A percentile compares a stretch with the other conserved stretches of the same genome.
Evolutionary conservation across 805 yeast species (phyloP).

Genomic region (Wickerhamomyces queroliae): DNA sequence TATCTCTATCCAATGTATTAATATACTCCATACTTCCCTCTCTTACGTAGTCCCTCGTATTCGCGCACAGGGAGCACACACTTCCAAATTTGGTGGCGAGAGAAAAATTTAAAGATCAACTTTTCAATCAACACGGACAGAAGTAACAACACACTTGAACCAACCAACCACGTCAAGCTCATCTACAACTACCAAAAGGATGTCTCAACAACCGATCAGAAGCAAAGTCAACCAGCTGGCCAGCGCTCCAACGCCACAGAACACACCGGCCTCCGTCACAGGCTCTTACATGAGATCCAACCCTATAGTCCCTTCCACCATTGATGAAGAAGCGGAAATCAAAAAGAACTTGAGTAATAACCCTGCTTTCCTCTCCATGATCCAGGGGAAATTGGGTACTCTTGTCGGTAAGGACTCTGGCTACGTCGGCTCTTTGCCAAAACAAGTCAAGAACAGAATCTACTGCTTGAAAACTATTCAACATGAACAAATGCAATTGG

Average conservation of each 20-base stretch:
- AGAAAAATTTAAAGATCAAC: no score
- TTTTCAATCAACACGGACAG: background rate
- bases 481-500: slow-evolving; percentile 71
- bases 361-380: slow-evolving; percentile 80
- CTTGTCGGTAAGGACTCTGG: slow-evolving; percentile 86
- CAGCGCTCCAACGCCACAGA: slow-evolving; percentile 97
- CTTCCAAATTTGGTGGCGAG: no score
- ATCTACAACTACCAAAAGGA: slow-evolving; percentile 19
- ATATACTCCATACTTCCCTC: no score
- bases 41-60: no score
- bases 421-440: slow-evolving; percentile 73
- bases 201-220: slow-evolving; percentile 91
- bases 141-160: background rate
- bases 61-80: no score
- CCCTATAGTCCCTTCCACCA: slow-evolving; percentile 63
- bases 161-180: background rate
- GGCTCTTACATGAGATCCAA: slow-evolving; percentile 64
- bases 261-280: slow-evolving; percentile 88
- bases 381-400: slow-evolving; percentile 81
- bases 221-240: slow-evolving; percentile 69
- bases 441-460: slow-evolving; percentile 66
- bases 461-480: slow-evolving; percentile 80
- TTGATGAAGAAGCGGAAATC: slow-evolving; percentile 45
- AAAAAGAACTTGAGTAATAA: slow-evolving; percentile 55
- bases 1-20: no score